Base-by-base conservation (phyloP, 257 asterid genomes). In the Mitragyna speciosa region DNA sequence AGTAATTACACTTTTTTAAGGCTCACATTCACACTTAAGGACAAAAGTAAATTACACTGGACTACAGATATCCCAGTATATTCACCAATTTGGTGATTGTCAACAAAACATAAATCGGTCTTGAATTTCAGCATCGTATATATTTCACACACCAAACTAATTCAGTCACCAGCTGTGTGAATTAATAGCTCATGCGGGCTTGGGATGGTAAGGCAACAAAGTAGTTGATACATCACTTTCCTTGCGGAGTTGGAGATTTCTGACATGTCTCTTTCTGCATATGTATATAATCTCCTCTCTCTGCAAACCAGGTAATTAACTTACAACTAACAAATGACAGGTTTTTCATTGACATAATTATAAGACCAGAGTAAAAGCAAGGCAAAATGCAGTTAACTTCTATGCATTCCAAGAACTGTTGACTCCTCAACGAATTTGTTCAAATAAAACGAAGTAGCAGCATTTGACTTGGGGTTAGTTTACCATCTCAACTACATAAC, bases 201-300 rank as follows among this genome's bases (percentile, higher is more conserved):
- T 70, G 81, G 76, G 73, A 77, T 73, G 76, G 84, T 75, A 78
- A 66, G 73, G 63, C 80, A 80, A 76, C 59, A 36, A 61, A 72
- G 85, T 82, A 71, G 87, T 79, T 70, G 84, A 77, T 45, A 67
- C 69, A 39, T 76, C 84, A 75, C 85, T 78, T 70, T 87, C 89
- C 76, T 69, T 75, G 77, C 33, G 71, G 78, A 81, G 65, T 14
- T 17, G 73, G 70, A 78, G 78, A 30, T 43, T 39, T n/a, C 80
- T 45, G 72, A 66, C 20, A 16, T 7, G 78, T 81, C 83, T 81
- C 81, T 84, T 73, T 83, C 84, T 36, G 76, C 80, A 54, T 76
- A 74, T 36, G 83, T 65, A 11, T 78, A 51, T 77, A 61, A 58
- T 73, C 84, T 75, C 71, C 80, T 58, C 52, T 45, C 72, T 39